phyloP scores from a whole-genome alignment of 2,329 filamentous ascomycete genomes.

The Diplodia mutila region DNA sequence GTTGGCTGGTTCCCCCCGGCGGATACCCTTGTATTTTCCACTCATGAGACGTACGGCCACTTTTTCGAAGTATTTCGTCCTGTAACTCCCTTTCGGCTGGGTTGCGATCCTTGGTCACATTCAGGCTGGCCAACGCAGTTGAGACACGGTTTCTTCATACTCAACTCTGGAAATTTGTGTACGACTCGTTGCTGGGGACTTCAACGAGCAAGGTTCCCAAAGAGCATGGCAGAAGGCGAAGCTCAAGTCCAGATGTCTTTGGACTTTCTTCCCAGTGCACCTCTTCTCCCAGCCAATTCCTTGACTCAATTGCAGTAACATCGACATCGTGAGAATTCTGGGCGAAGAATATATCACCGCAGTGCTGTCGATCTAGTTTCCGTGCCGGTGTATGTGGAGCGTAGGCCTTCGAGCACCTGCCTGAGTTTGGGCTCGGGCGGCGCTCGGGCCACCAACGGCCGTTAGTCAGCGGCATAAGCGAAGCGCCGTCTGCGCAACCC shows the following conservation, averaged over 20 bases:
- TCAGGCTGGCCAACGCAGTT: background rate
- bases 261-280: no score
- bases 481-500: constrained; percentile 31
- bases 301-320: no score
- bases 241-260: background rate
- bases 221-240: background rate
- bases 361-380: no score
- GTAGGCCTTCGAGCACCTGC: background rate
- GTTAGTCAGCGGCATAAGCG: constrained; percentile 32
- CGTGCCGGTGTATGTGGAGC: background rate
- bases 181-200: background rate
- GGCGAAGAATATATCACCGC: no score
- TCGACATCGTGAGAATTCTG: no score
- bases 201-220: no score
- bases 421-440: background rate
- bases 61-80: background rate
- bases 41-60: background rate
- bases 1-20: background rate
- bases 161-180: background rate
- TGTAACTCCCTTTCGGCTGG: background rate
- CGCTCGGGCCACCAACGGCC: background rate
- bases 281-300: no score
- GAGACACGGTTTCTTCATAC: background rate
- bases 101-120: background rate
- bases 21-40: constrained; percentile 16